Percentiles rank a stretch among this genome's conserved stretches.
phyloP scores from a whole-genome alignment of 2,329 filamentous ascomycete species.

The Ceratocystis ficicola region DNA sequence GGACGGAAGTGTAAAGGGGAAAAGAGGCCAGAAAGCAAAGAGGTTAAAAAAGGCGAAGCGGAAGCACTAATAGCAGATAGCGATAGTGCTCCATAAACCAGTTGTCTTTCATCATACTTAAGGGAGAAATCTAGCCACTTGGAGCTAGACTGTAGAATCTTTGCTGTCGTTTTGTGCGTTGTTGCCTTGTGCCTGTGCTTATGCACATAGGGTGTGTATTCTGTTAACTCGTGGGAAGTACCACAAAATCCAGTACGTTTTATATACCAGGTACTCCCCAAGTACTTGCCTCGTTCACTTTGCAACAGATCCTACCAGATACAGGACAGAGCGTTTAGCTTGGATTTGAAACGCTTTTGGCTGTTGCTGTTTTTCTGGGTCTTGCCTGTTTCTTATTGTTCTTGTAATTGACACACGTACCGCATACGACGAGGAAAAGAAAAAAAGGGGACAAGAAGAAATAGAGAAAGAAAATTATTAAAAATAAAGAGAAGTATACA shows the following conservation, averaged over 20 bases:
- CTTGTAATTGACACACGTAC: not conserved
- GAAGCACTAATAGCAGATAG: no score
- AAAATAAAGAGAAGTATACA: not conserved
- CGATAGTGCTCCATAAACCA: no score
- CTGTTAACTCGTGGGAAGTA: not conserved
- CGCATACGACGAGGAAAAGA: not conserved
- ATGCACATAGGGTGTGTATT: not conserved
- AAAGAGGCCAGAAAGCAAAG: no score
- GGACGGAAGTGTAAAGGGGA: no score
- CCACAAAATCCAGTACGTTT: not conserved
- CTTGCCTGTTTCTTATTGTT: constrained; percentile 2
- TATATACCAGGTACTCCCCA: not conserved
- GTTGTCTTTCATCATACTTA: no score
- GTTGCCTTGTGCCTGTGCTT: not conserved
- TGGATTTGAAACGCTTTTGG: constrained; percentile 2
- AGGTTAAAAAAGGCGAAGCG: no score
- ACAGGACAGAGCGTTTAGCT: not conserved
- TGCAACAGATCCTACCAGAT: not conserved
- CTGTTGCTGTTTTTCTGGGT: not conserved
- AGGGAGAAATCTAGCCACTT: no score
- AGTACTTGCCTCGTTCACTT: not conserved
- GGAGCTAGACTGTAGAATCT: not conserved
- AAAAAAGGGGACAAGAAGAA: not conserved
- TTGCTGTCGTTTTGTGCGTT: not conserved
- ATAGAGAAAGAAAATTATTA: not conserved